A percentile compares a stretch with the other conserved stretches of the same genome.
These are phyloP conservation scores for Gryganskiella cystojenkinii DNA, from an alignment of 192 early-diverging fungal species.

Conservation along the genomic window DNA sequence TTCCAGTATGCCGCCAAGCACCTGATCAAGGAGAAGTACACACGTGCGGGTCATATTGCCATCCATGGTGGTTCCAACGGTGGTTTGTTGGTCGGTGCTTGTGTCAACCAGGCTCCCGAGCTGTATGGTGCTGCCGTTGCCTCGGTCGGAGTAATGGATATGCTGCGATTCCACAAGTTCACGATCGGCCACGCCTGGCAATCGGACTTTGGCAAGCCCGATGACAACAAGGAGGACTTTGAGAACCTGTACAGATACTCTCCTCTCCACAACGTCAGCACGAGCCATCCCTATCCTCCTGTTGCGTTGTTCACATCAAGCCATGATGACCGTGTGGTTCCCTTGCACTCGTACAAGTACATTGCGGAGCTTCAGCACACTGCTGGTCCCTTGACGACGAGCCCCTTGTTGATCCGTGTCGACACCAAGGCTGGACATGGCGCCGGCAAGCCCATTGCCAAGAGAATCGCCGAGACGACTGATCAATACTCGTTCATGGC, in stretches of 20 bases:
- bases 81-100: constrained; percentile 76
- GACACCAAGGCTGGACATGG: constrained; percentile 80
- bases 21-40: constrained; percentile 67
- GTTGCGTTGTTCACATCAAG: constrained; percentile 70
- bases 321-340: constrained; percentile 76
- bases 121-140: constrained; percentile 73
- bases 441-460: constrained; percentile 71
- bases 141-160: constrained; percentile 79
- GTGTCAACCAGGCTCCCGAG: constrained; percentile 81
- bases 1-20: constrained; percentile 77
- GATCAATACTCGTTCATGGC: constrained; percentile 74
- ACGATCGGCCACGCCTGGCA: constrained; percentile 80
- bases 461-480: constrained; percentile 70
- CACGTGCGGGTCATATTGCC: constrained; percentile 62
- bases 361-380: constrained; percentile 69
- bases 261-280: constrained; percentile 75
- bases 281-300: constrained; percentile 64
- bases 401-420: constrained; percentile 69
- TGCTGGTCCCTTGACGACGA: constrained; percentile 55
- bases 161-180: constrained; percentile 83
- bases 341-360: constrained; percentile 74
- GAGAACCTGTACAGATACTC: constrained; percentile 69
- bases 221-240: constrained; percentile 72
- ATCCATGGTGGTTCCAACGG: constrained; percentile 80
- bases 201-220: constrained; percentile 74